A percentile compares a stretch with the other conserved stretches of the same genome.
Conservation (phyloP, 805 yeast species). For the Kluyveromyces siamensis region DNA sequence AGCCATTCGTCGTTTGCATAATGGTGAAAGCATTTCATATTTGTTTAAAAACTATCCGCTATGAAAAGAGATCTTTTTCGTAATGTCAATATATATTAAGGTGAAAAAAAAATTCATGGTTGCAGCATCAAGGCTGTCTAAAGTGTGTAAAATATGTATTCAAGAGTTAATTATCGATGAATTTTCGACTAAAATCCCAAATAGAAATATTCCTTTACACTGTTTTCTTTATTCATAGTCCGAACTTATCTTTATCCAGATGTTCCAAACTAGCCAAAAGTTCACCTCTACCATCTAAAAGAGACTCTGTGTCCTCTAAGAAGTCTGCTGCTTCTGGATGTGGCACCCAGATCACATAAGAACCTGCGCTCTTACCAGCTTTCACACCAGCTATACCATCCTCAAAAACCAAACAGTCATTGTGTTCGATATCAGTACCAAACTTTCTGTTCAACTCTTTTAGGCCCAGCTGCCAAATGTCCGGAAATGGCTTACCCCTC, state of each 20-base stretch:
- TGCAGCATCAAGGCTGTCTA: background rate
- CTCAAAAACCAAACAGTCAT: conserved; percentile 85
- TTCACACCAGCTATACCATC: conserved; percentile 90
- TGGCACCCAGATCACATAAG: conserved; percentile 91
- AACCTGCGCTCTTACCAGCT: conserved; percentile 78
- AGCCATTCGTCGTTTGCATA: conserved; percentile 75
- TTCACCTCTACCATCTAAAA: conserved; percentile 51
- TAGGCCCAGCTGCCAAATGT: conserved; percentile 82
- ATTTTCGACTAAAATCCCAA: background rate
- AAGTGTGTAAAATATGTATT: background rate
- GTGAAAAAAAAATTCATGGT: background rate
- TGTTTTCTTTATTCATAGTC: conserved; percentile 22
- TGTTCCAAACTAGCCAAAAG: conserved; percentile 42
- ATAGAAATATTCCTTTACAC: background rate
- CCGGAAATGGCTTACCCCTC: conserved; percentile 89
- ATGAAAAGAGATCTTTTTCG: conserved; percentile 4
- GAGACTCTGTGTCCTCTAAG: conserved; percentile 41
- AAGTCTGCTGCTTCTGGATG: conserved; percentile 60
- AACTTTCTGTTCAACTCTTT: conserved; percentile 54
- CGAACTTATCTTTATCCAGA: conserved; percentile 42
- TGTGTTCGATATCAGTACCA: conserved; percentile 43
- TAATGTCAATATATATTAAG: background rate
- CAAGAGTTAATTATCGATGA: background rate
- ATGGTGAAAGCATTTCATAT: conserved; percentile 79
- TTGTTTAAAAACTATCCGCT: conserved; percentile 44